A percentile compares a stretch with the other conserved stretches of the same genome.
phyloP scores from a whole-genome alignment of 2,329 filamentous ascomycete genomes.

The Fusarium sarcochroum region DNA sequence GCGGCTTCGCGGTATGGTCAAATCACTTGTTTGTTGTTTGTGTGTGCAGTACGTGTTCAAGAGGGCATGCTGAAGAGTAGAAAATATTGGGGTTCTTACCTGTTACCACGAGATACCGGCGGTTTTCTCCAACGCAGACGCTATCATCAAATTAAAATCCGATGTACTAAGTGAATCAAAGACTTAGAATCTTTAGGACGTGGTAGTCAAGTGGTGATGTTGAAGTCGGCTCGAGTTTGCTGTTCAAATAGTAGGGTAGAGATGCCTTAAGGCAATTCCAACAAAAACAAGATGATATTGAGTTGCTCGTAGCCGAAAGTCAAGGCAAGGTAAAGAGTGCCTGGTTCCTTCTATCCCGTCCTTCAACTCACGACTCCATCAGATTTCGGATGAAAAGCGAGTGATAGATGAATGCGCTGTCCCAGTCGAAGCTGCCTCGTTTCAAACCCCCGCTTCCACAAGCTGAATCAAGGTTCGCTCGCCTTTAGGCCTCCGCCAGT shows the following conservation, averaged over 20 bases:
- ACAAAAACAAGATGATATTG: not conserved
- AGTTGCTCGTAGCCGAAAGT: not conserved
- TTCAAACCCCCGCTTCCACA: constrained; percentile 21
- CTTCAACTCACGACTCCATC: constrained; percentile 10
- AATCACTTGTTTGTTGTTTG: not conserved
- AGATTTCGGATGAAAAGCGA: not conserved
- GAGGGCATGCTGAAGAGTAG: not conserved
- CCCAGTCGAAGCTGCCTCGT: constrained; percentile 11
- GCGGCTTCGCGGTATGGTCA: not conserved
- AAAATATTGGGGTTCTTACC: constrained; percentile 12
- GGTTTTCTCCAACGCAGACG: not conserved
- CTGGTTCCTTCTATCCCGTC: constrained; percentile 21
- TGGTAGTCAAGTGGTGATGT: not conserved
- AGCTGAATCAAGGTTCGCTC: not conserved
- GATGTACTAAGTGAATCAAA: not conserved
- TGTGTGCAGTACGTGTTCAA: not conserved
- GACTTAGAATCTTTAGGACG: not conserved
- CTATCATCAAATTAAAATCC: not conserved
- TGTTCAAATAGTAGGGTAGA: constrained; percentile 1
- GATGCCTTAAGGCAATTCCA: not conserved
- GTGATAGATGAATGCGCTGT: not conserved
- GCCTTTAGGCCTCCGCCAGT: too few relatives aligned
- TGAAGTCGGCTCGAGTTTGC: constrained; percentile 4
- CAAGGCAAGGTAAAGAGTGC: constrained; percentile 5
- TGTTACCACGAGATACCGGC: not conserved